These are phyloP conservation scores for Sechiopsis laciniata DNA, from an alignment of 306 rosid species.

Conservation along the genomic window DNA sequence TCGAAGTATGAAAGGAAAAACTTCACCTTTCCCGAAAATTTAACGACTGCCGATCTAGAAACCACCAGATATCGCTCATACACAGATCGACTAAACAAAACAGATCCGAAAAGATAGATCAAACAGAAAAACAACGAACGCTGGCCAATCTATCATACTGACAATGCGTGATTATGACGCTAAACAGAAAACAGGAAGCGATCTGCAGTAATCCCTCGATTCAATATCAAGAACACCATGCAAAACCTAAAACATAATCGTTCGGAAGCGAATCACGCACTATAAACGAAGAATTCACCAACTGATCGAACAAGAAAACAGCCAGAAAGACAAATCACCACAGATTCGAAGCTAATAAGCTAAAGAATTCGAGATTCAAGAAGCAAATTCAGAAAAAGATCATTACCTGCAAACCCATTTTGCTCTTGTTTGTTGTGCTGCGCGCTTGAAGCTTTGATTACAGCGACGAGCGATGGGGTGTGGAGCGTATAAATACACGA, in stretches of 20 bases:
- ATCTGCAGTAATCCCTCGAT: neutral
- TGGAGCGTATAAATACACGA: neutral
- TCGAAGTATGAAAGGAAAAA: neutral
- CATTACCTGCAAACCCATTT: slow-evolving; percentile 16
- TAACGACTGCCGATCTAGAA: neutral
- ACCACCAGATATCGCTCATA: neutral
- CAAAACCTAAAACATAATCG: neutral
- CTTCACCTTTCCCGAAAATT: too few relatives aligned
- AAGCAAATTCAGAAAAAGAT: neutral
- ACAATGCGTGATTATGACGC: neutral
- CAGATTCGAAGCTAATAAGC: neutral
- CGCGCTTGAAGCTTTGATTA: neutral
- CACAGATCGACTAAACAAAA: neutral
- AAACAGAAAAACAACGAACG: slow-evolving; percentile 1
- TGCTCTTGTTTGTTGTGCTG: neutral
- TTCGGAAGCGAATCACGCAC: neutral
- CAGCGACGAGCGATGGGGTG: neutral
- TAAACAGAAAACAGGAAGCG: neutral
- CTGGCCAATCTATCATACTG: neutral
- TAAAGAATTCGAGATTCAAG: neutral
- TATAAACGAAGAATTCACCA: neutral
- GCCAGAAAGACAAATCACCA: neutral
- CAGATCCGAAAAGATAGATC: slow-evolving; percentile 7
- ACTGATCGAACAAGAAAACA: neutral
- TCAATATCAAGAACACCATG: neutral